Evolutionary conservation across 176 grass and related monocot genomes (phyloP), one percentile per base, ranked within the genome.

Genomic region (Carex cristatella): DNA sequence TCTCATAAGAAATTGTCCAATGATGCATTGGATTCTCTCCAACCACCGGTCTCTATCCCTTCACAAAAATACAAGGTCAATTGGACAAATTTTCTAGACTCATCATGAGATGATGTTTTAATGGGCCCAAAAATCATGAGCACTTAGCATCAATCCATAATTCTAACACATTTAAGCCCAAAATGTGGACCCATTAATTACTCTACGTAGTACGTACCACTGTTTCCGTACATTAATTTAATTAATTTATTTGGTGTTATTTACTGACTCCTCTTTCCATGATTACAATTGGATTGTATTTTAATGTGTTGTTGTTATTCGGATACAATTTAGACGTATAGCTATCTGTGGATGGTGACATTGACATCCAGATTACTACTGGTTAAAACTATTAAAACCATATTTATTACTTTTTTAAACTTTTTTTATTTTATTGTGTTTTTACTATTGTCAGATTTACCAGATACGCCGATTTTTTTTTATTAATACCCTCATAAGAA

Each of bases 51-150:
- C 8, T 28, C 49, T 57, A 57, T 78, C 51, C 56, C 13, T 23
- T 6, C 30, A 58, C 5, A 79, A 79, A 79, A 58, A 35, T 57
- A 79, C 74, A 79, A 57, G 56, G 0, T 28, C 28, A 58, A 4
- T 16, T 56, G 28, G 12, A 58, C 74, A 79, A 33, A 79, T 35
- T 79, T 79, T 79, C 74, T 16, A 18, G 57, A 14, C 74, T 58
- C 13, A 79, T 79, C 27, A 58, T 58, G 7, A 58, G 28, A 57
- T 13, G 19, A 55, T 76, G 48, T 76, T 33, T 53, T 48, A 61
- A 65, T 19, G 80, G 59, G 61, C 61, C 80, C 61, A 83, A 83
- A 61, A 82, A 67, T 83, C 19, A 83, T 83, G 8, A 83, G 61
- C 40, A 31, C 59, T 30, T 63, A 11, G 18, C 44, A 65, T 67